Evolutionary conservation across 2,329 filamentous ascomycete genomes (phyloP).

Genomic region (Metarhizium brunneum): DNA sequence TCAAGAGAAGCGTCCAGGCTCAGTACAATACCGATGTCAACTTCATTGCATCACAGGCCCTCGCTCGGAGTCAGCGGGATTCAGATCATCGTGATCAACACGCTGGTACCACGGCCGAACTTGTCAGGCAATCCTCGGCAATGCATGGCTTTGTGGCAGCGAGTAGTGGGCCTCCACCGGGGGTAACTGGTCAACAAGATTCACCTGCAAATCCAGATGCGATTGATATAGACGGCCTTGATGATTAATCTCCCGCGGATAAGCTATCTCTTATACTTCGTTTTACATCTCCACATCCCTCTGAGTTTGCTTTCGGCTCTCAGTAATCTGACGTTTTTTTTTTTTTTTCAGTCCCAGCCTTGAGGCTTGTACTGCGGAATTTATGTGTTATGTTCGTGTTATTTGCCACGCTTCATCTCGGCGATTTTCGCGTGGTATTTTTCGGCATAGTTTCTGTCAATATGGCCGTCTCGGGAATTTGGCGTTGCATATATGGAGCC

Average conservation of each 20-base stretch:
- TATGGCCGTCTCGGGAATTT: constrained; percentile 53
- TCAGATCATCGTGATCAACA: constrained; percentile 34
- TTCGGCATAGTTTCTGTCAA: constrained; percentile 48
- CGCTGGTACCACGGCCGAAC: constrained; percentile 77
- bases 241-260: constrained; percentile 37
- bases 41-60: constrained; percentile 92
- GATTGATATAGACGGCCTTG: constrained; percentile 68
- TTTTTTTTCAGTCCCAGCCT: neutral
- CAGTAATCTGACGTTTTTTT: neutral
- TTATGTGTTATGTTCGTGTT: constrained; percentile 6
- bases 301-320: neutral
- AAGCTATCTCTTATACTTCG: neutral
- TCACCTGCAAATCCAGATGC: constrained; percentile 68
- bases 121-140: constrained; percentile 82
- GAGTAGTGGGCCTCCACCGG: constrained; percentile 57
- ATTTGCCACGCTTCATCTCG: constrained; percentile 37
- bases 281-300: neutral
- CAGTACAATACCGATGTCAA: constrained; percentile 99
- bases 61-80: constrained; percentile 70
- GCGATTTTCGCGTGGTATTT: constrained; percentile 52
- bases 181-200: constrained; percentile 28
- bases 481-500: constrained; percentile 61
- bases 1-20: constrained; percentile 94
- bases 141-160: constrained; percentile 88
- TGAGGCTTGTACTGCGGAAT: neutral